Evolutionary conservation across 2,329 filamentous ascomycete genomes (phyloP).

Genomic region (Cladobotryum mycophilum): DNA sequence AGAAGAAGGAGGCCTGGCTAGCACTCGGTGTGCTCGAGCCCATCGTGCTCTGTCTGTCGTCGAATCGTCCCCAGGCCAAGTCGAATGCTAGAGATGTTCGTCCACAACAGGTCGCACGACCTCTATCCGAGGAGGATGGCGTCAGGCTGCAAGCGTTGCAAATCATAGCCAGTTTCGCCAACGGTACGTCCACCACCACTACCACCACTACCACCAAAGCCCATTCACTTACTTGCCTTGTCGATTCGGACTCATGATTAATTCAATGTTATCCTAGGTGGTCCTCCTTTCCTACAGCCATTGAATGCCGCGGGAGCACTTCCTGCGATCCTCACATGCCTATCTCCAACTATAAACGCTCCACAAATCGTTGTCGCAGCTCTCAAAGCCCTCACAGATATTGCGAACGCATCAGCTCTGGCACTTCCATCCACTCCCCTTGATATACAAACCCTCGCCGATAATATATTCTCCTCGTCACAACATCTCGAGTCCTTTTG

Average conservation of each 20-base stretch:
- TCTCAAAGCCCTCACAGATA: constrained; percentile 65
- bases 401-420: constrained; percentile 59
- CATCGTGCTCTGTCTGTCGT: constrained; percentile 41
- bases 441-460: constrained; percentile 48
- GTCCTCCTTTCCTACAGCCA: constrained; percentile 69
- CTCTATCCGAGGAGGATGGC: constrained; percentile 56
- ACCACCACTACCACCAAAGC: constrained; percentile 19
- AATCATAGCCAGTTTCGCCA: constrained; percentile 77
- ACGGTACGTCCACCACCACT: constrained; percentile 51
- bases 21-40: constrained; percentile 60
- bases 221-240: neutral
- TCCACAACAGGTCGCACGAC: constrained; percentile 26
- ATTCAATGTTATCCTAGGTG: constrained; percentile 47
- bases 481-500: constrained; percentile 57
- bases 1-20: constrained; percentile 78
- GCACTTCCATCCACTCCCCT: constrained; percentile 44
- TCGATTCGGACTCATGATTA: neutral
- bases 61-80: constrained; percentile 26
- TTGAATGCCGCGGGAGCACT: constrained; percentile 63
- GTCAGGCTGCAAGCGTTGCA: constrained; percentile 73
- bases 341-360: constrained; percentile 60
- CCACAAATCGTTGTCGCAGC: constrained; percentile 65
- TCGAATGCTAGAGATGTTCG: constrained; percentile 35
- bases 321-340: constrained; percentile 61
- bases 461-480: constrained; percentile 56